Percentiles rank a stretch among this genome's conserved stretches.
These are phyloP conservation scores for Rhizoclosmatium globosum DNA, from an alignment of 192 early-diverging fungal species.

Conservation along the genomic window DNA sequence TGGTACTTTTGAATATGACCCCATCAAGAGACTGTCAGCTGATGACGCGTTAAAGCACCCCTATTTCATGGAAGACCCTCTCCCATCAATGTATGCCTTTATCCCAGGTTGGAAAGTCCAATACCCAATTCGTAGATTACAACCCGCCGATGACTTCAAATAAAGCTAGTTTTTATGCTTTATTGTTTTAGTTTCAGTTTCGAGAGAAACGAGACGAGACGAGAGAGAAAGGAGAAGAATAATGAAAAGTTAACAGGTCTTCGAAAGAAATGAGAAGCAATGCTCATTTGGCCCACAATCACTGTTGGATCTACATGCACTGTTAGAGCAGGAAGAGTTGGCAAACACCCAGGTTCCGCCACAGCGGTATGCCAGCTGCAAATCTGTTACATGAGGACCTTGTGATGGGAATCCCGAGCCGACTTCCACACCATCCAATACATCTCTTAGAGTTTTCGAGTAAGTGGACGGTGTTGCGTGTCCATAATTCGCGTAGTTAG, in stretches of 20 bases:
- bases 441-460: not conserved
- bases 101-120: slow-evolving; percentile 13
- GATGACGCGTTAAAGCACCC: slow-evolving; percentile 88
- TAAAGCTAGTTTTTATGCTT: slow-evolving; percentile 1
- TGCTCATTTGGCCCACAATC: slow-evolving; percentile 16
- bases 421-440: slow-evolving; percentile 15
- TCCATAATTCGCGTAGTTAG: not conserved
- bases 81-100: slow-evolving; percentile 42
- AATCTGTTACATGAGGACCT: not conserved
- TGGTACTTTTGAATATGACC: slow-evolving; percentile 82
- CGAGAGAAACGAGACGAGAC: no score
- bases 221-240: no score
- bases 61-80: slow-evolving; percentile 72
- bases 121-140: slow-evolving; percentile 21
- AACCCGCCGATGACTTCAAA: slow-evolving; percentile 23
- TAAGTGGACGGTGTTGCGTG: slow-evolving; percentile 10
- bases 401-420: not conserved
- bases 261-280: slow-evolving; percentile 18
- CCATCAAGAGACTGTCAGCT: slow-evolving; percentile 85
- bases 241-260: not conserved
- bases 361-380: not conserved
- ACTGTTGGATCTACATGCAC: not conserved
- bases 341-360: slow-evolving; percentile 29
- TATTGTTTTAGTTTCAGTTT: not conserved
- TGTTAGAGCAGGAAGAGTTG: slow-evolving; percentile 5